A percentile compares a stretch with the other conserved stretches of the same genome.
These are phyloP conservation scores for Amphirosellinia nigrospora DNA, from an alignment of 495 filamentous ascomycete species.

Conservation along the genomic window DNA sequence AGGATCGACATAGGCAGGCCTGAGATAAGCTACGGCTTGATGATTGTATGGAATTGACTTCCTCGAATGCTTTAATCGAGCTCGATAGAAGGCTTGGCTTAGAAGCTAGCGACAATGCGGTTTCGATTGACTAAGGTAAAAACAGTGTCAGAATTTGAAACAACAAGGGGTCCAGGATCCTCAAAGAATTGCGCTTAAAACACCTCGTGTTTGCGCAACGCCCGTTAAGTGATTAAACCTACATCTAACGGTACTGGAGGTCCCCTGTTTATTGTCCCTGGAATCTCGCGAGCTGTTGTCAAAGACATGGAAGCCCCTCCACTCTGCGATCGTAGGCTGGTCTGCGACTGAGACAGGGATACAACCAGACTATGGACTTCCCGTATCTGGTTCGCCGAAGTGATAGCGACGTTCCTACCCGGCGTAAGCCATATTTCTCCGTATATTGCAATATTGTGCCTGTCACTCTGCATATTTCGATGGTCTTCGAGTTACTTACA, in stretches of 20 bases:
- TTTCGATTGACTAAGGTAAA: not conserved
- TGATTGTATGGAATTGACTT: not conserved
- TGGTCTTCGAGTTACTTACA: not conserved
- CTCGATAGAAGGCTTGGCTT: constrained; percentile 11
- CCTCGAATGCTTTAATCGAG: not conserved
- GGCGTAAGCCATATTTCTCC: not conserved
- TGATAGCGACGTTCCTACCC: not conserved
- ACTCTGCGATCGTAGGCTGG: not conserved
- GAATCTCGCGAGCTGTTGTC: not conserved
- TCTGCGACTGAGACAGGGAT: not conserved
- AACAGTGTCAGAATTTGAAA: not conserved
- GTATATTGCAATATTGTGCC: too few species aligned
- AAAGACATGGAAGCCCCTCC: too few species aligned
- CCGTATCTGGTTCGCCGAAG: not conserved
- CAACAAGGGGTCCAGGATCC: too few species aligned
- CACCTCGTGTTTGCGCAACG: too few species aligned
- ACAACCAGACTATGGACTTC: not conserved
- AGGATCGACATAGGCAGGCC: not conserved
- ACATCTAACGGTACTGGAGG: not conserved
- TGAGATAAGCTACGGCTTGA: not conserved
- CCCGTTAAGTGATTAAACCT: not conserved
- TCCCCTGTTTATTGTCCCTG: not conserved
- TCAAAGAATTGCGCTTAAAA: too few species aligned
- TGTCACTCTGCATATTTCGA: too few species aligned
- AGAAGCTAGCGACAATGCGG: not conserved